Evolutionary conservation across 495 filamentous ascomycete species (phyloP), one percentile per base, ranked within the genome.

Genomic region (Trichocladium antarcticum): DNA sequence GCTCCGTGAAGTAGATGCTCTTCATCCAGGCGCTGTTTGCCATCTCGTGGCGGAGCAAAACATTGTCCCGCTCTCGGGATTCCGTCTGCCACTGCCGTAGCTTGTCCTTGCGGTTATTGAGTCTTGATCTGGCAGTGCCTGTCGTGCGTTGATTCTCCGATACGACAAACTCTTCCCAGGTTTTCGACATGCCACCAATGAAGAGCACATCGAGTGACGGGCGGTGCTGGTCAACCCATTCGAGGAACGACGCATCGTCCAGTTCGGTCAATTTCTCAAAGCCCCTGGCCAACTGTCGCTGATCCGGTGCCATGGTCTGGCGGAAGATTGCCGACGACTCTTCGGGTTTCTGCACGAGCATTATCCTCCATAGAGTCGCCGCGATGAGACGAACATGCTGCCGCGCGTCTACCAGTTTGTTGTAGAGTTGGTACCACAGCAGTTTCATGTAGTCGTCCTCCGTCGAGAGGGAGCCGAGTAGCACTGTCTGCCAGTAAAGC

Each of bases 401-500:
- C 40, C 81, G 66, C 4, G 69, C 57, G 49, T 83, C 81, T 32
- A 90, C 77, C 38, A 96, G 65, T 55, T 85, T 89, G 28, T 78
- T 79, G 64, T 96, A 96, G 6, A 98, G 76, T 37, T 93, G 75
- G 56, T 93, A 97, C 72, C 87, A 94, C 15, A 96, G 74, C 6
- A 97, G 67, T 40, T 82, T 80, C 57, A 95, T 74, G 58, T 85
- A 83, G 11, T 84, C 79, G 17, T 81, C 77, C 43, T 94, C 87
- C 2, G 74, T 69, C 19, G 86, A 82, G 7, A 87, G 75, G 22
- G 83, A 76, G 27, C 79, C 78, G n/a, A 96, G 70, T 29, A 96
- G 75, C 20, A 94, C 84, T 11, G 84, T 85, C 60, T 97, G 92
- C 92, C 92, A 98, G 62, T 97, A 97, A 2, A 83, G 77, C 54